phyloP scores from a whole-genome alignment of 345 rosid genomes.

The Erucastrum elatum region DNA sequence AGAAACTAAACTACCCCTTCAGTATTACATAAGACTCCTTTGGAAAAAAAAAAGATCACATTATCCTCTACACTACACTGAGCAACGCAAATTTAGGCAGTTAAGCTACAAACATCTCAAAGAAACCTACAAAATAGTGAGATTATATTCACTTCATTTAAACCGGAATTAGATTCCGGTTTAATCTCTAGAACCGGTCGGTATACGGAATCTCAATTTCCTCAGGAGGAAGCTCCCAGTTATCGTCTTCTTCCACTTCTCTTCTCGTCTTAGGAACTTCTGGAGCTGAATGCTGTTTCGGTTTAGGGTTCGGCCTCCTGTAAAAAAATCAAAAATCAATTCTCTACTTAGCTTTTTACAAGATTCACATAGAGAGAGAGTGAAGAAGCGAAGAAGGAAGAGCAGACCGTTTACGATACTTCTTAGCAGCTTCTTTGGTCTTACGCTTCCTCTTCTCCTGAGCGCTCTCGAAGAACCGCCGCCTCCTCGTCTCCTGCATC shows the following conservation, averaged over 20 bases:
- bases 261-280: background rate
- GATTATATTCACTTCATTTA: background rate
- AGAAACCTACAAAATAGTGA: background rate
- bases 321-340: background rate
- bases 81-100: background rate
- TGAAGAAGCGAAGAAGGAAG: background rate
- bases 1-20: too few relatives aligned
- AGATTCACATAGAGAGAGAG: too few relatives aligned
- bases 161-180: background rate
- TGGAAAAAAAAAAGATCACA: too few relatives aligned
- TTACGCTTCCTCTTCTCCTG: conserved; percentile 71
- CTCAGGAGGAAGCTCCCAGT: conserved; percentile 35
- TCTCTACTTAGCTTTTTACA: background rate
- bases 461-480: conserved; percentile 58
- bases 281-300: conserved; percentile 16
- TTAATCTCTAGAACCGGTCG: background rate
- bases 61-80: background rate
- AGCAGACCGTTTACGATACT: conserved; percentile 52
- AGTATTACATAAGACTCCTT: too few relatives aligned
- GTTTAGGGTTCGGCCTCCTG: conserved; percentile 32
- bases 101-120: background rate
- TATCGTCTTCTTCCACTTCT: conserved; percentile 19
- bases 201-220: background rate
- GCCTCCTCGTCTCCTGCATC: conserved; percentile 64
- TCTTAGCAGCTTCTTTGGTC: conserved; percentile 75